Evolutionary conservation across 768 basidiomycete species (phyloP).

Genomic region (Amanita brunnescens): DNA sequence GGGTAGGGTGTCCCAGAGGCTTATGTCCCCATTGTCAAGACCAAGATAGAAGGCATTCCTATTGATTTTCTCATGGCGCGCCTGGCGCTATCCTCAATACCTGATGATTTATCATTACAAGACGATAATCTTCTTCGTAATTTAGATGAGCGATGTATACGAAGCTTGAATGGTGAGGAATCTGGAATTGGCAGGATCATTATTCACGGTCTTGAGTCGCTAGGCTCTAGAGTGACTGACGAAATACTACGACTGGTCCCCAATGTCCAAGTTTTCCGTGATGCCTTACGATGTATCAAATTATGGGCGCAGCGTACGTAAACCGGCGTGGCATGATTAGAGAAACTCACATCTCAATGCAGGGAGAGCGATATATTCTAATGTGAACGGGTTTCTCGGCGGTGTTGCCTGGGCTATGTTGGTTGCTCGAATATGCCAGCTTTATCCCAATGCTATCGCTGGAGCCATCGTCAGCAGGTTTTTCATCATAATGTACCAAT

Average conservation of each 20-base stretch:
- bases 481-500: conserved; percentile 97
- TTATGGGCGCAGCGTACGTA: conserved; percentile 90
- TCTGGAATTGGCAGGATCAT: conserved; percentile 8
- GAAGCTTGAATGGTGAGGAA: conserved; percentile 78
- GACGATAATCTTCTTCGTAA: conserved; percentile 90
- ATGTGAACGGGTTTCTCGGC: conserved; percentile 95
- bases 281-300: conserved; percentile 92
- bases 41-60: conserved; percentile 85
- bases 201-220: conserved; percentile 8
- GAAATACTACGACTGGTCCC: conserved; percentile 93
- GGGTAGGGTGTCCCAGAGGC: conserved; percentile 90
- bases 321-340: background rate
- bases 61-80: conserved; percentile 94
- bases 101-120: conserved; percentile 81
- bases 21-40: conserved; percentile 91
- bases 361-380: conserved; percentile 97
- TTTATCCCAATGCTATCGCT: conserved; percentile 92
- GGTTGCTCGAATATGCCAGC: conserved; percentile 97
- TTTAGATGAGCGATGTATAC: conserved; percentile 88
- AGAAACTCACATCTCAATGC: conserved; percentile 3
- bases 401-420: conserved; percentile 99
- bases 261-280: conserved; percentile 89
- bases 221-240: conserved; percentile 93
- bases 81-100: conserved; percentile 77
- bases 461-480: conserved; percentile 96